These are phyloP conservation scores for Solanum pennellii DNA, from an alignment of 257 asterid genomes.

Conservation along the genomic window DNA sequence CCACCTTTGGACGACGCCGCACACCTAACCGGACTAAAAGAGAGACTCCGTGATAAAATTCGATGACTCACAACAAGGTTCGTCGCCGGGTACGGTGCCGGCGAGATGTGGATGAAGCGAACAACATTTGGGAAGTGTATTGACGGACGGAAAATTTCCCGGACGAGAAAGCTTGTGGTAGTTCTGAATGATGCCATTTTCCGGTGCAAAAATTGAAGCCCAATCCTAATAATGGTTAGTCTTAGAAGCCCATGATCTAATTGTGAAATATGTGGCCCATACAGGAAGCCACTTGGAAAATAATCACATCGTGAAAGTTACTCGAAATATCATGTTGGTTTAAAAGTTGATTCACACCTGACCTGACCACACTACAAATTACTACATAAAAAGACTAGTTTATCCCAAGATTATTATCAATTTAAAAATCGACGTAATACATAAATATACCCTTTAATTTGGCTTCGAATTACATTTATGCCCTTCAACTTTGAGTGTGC, in stretches of 20 bases:
- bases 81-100: slow-evolving; percentile 1
- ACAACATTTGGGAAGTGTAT: slow-evolving; percentile 6
- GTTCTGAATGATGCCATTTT: slow-evolving; percentile 38
- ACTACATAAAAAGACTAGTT: too few species aligned
- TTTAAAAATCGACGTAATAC: too few species aligned
- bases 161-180: slow-evolving; percentile 24
- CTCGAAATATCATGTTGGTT: too few species aligned
- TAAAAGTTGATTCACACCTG: too few species aligned
- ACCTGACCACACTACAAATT: too few species aligned
- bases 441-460: too few species aligned
- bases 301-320: not conserved
- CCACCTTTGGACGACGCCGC: slow-evolving; percentile 34
- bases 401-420: too few species aligned
- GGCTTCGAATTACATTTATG: too few species aligned
- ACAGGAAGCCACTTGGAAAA: not conserved
- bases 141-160: slow-evolving; percentile 34
- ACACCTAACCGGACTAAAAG: slow-evolving; percentile 22
- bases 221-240: not conserved
- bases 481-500: too few species aligned
- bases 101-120: slow-evolving; percentile 10
- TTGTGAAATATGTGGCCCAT: not conserved
- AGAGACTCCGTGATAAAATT: slow-evolving; percentile 1
- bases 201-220: not conserved
- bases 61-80: not conserved
- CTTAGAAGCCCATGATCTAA: too few species aligned